Evolutionary conservation across 1,284 basidiomycete species (phyloP), one percentile per base, ranked within the genome.

Genomic region (Rhizoctonia solani): DNA sequence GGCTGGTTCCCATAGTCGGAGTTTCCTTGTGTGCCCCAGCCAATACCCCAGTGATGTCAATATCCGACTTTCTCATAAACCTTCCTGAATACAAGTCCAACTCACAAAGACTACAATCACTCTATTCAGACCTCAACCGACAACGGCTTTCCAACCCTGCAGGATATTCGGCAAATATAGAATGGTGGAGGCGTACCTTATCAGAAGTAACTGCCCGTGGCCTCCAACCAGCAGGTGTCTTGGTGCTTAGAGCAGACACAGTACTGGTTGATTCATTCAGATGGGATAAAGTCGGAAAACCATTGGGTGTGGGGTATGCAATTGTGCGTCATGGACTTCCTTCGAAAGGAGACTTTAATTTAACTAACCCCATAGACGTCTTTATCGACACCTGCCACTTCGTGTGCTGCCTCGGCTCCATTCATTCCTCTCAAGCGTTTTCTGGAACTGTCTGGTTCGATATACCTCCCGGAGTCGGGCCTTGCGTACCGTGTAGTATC

Each of bases 111-210:
- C 81, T 97, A 0, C 87, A 90, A 71, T 87, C 93, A 0, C 81
- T 98, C 14, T 98, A 95, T 77, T 88, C 94, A 1, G 93, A 95
- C 74, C 87, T 96, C 66, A 87, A 91, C 0, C 82, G 86, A 5
- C 93, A 95, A 78, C 90, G 89, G 72, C 79, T 84, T 32, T 89
- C 92, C 1, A 96, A 98, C 75, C 89, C 92, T 0, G 83, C 88
- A 2, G 88, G 92, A 1, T 98, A 88, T 76, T 79, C 85, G 41
- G 85, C 91, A 14, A 92, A 90, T 74, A 79, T 95, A 37, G 86
- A 89, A 68, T 97, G 93, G 93, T 98, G 95, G 95, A 83, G 83
- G 42, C 78, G 78, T 41, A 86, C 87, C 0, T 78, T 98, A 2
- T 84, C 88, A 70, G 81, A 82, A 13, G 77, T 88, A 4, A 82